These are phyloP conservation scores for Tylopilus cervinicoccineus DNA, from an alignment of 768 basidiomycete species.

Conservation along the genomic window DNA sequence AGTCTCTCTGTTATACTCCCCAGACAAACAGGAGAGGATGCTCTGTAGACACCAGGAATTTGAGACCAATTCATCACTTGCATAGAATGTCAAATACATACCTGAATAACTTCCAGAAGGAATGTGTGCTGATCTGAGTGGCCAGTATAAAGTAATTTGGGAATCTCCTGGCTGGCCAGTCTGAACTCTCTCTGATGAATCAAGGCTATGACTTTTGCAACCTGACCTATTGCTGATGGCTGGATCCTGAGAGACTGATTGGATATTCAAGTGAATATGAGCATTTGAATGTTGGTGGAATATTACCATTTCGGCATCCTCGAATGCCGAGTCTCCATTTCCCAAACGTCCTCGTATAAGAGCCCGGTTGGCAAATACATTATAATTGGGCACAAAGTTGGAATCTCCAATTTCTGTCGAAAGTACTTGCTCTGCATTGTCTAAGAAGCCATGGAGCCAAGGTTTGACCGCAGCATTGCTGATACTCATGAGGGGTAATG, in stretches of 20 bases:
- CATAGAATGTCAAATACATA: background rate
- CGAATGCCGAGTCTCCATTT: background rate
- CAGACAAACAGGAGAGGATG: constrained; percentile 12
- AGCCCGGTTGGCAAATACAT: constrained; percentile 15
- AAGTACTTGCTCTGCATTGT: constrained; percentile 5
- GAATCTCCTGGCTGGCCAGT: constrained; percentile 6
- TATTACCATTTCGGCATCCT: constrained; percentile 11
- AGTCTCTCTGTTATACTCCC: constrained; percentile 3
- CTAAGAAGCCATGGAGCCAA: constrained; percentile 16
- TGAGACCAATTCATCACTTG: background rate
- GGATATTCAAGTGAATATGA: background rate
- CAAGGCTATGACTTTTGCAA: constrained; percentile 12
- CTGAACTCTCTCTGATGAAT: background rate
- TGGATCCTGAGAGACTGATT: constrained; percentile 9
- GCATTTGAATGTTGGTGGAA: background rate
- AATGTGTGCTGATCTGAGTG: background rate
- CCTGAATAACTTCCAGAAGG: constrained; percentile 13
- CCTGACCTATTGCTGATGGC: constrained; percentile 13
- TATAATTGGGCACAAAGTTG: background rate
- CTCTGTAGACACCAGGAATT: constrained; percentile 2
- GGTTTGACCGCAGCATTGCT: constrained; percentile 14
- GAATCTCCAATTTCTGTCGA: constrained; percentile 7
- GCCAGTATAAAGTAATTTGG: background rate
- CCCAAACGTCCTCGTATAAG: constrained; percentile 8
- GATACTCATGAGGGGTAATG: constrained; percentile 16